These are phyloP conservation scores for Elsinoe ampelina DNA, from an alignment of 2,329 filamentous ascomycete species.

Conservation along the genomic window DNA sequence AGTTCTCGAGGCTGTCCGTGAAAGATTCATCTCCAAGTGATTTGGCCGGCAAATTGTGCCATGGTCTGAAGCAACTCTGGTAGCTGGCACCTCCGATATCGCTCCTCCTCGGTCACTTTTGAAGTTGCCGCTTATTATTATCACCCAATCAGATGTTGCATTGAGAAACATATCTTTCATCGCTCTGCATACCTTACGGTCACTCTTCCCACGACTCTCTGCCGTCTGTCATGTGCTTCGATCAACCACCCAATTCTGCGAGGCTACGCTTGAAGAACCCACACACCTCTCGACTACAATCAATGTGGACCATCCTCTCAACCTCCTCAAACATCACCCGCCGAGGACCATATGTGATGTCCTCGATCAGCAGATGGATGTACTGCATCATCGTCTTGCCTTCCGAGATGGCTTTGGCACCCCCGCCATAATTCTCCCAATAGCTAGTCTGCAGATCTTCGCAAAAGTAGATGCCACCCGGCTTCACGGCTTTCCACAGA, in stretches of 20 bases:
- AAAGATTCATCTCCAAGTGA: no score
- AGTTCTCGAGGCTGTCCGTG: no score
- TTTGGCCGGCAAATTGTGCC: no score
- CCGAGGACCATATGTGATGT: constrained; percentile 16
- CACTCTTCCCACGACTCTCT: no score
- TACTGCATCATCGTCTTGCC: constrained; percentile 21
- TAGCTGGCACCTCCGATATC: no score
- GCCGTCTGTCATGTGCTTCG: background rate
- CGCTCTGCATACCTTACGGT: no score
- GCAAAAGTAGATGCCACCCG: constrained; percentile 26
- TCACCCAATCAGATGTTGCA: background rate
- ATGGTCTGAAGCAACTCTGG: no score
- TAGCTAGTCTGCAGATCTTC: constrained; percentile 24
- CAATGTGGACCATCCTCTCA: constrained; percentile 14
- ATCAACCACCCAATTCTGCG: background rate
- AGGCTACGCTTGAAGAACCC: constrained; percentile 15
- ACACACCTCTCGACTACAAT: constrained; percentile 17
- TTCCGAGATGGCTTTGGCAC: constrained; percentile 13
- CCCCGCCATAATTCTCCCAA: constrained; percentile 21
- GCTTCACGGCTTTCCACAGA: constrained; percentile 31
- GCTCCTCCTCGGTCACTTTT: no score
- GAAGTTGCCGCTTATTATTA: no score
- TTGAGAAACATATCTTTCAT: no score
- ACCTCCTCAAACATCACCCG: constrained; percentile 13
- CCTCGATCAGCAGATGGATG: constrained; percentile 22